phyloP scores from a whole-genome alignment of 345 rosid species.

The Gossypium arboreum region DNA sequence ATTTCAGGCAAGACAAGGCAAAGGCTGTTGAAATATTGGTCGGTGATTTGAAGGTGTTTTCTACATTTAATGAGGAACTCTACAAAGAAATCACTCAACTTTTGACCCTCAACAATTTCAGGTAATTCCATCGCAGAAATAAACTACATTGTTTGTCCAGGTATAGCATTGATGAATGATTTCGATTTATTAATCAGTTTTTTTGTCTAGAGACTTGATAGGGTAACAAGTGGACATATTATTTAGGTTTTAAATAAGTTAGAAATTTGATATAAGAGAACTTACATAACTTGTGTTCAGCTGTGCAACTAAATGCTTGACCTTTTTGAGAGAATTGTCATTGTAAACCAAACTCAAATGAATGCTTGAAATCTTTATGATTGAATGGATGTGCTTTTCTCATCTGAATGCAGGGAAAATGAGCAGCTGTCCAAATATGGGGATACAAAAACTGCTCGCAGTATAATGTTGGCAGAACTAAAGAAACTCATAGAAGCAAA shows the following conservation, averaged over 20 bases:
- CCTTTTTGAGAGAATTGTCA: not conserved
- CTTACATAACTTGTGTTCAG: not conserved
- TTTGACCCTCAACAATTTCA: conserved; percentile 39
- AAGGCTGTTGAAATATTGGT: conserved; percentile 78
- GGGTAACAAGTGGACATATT: not conserved
- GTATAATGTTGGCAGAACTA: conserved; percentile 9
- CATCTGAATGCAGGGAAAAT: not conserved
- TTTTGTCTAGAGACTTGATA: not conserved
- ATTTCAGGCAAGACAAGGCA: conserved; percentile 31
- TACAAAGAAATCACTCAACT: conserved; percentile 79
- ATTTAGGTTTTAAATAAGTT: not conserved
- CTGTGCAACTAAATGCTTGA: conserved; percentile 2
- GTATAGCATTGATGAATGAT: not conserved
- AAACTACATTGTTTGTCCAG: not conserved
- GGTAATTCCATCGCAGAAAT: not conserved
- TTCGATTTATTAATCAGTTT: not conserved
- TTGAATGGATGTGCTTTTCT: not conserved
- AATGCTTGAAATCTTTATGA: not conserved
- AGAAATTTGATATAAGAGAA: not conserved
- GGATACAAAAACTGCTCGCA: conserved; percentile 11
- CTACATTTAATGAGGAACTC: conserved; percentile 65
- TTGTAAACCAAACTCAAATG: not conserved
- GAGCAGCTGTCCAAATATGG: conserved; percentile 12
- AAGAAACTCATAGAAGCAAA: conserved; percentile 74
- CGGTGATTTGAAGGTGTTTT: conserved; percentile 62